Base-by-base conservation (phyloP, 129 eudicot genomes). In the Pulicaria dysenterica region DNA sequence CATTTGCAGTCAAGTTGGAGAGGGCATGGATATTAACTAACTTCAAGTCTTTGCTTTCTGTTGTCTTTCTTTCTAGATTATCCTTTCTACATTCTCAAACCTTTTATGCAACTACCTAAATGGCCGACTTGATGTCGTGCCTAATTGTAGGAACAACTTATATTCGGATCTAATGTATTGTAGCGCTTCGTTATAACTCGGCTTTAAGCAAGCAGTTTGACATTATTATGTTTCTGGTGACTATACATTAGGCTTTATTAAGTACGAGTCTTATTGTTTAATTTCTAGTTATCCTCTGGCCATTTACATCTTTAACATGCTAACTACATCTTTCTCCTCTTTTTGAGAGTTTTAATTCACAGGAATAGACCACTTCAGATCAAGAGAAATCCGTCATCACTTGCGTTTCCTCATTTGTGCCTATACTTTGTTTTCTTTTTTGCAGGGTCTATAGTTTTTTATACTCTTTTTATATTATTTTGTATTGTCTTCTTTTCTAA, bases 21-120 rank as follows among this genome's bases (percentile, higher is more conserved):
- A 89, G 84, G 88, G 88, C 92, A 93, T 93, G 98, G 98, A 93
- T 85, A 76, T 85, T 90, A 91, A 70, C 85, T 89, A 93, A 69
- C 85, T 91, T 85, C 85, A 69, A 51, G 40, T 64, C 45, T 67
- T 81, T 54, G 48, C 41, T 49, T 73, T 45, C 75, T 80, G 81
- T 61, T 64, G 75, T 40, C 67, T 24, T 24, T 40, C 67, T 70
- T 74, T 72, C 51, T 64, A 13, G 24, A 14, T 48, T 57, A 79
- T 69, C 34, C 74, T 61, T 48, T 81, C 73, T 78, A 77, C 74
- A 78, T 63, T 48, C 55, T 67, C 19, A 73, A 74, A 82, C 87
- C 31, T 24, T 83, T 77, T 57, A 50, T 45, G 70, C 72, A 62
- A 69, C 73, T 77, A 84, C 70, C 77, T 80, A 54, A 78, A 72